Evolutionary conservation across 2,329 filamentous ascomycete genomes (phyloP), one percentile per base, ranked within the genome.

Genomic region (Cercospora sesami): DNA sequence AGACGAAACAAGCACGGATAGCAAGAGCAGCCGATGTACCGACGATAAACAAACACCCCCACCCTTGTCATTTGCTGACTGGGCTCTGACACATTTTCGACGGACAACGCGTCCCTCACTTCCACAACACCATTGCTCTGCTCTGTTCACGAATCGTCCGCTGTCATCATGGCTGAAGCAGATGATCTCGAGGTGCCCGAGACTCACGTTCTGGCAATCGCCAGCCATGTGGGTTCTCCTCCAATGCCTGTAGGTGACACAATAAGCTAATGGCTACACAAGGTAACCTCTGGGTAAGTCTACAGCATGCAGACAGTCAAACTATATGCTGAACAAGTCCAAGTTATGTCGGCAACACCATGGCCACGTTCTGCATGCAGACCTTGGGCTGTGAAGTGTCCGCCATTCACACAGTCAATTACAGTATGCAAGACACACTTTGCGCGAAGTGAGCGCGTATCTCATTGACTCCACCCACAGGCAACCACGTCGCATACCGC

Each of bases 301-400:
- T 28, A 63, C 18, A 65, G 16, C 26, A 53, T 21, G n/a, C 23
- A 36, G 18, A 65, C 36, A 31, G 51, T 39, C 65, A 61, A 65
- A 51, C 26, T 36, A 60, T 61, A 33, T 58, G 53, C 71, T 76
- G 57, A 77, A 66, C 28, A 39, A 7, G 12, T 21, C 61, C 63
- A 79, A 97, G 95, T 78, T 94, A 97, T 86, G 95, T 99, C 73
- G 95, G 95, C 62, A 99, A 99, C 80, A 97, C 94, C 76, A 97
- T 99, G 85, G 94, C 94, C 51, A 93, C 93, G 1, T 96, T 97
- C 77, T 92, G 94, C 73, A 90, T 99, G 86, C 94, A 99, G 80
- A 91, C 91, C 0, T 83, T 99, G 61, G 95, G 95, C 59, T 97
- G 93, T 77, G 94, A 99, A 76, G 94, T 97, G 6, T 91, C 93